A percentile compares a stretch with the other conserved stretches of the same genome.
These are phyloP conservation scores for Metschnikowia chrysomelidarum DNA, from an alignment of 805 yeast species.

Conservation along the genomic window DNA sequence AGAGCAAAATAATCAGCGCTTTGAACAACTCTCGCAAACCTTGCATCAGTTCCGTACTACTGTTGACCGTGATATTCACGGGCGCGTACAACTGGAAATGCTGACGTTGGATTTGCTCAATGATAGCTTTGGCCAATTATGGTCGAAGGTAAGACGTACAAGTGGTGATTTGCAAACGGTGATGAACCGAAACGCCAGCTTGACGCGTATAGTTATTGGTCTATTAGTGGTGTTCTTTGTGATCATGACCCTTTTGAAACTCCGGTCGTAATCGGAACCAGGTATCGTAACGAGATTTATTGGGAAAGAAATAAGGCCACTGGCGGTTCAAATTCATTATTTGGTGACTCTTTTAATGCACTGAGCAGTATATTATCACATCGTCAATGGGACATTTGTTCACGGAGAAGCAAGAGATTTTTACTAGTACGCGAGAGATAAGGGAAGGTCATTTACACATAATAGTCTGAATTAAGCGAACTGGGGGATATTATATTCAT, in stretches of 20 bases:
- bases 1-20: constrained; percentile 41
- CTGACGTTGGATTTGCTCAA: constrained; percentile 38
- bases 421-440: too few relatives aligned
- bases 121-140: constrained; percentile 38
- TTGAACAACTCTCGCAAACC: constrained; percentile 43
- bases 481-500: too few relatives aligned
- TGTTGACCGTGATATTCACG: constrained; percentile 42
- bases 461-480: too few relatives aligned
- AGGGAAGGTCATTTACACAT: too few relatives aligned
- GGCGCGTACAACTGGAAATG: constrained; percentile 38
- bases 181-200: constrained; percentile 41
- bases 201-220: constrained; percentile 36
- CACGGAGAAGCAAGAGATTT: too few relatives aligned
- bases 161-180: constrained; percentile 40
- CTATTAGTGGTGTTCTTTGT: constrained; percentile 34
- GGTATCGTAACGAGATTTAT: too few relatives aligned
- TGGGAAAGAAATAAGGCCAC: too few relatives aligned
- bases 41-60: constrained; percentile 42
- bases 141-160: constrained; percentile 39
- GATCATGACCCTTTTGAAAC: constrained; percentile 39
- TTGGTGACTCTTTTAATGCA: too few relatives aligned
- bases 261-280: too few relatives aligned
- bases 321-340: too few relatives aligned
- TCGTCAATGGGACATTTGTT: too few relatives aligned
- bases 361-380: too few relatives aligned